Percentiles rank a stretch among this genome's conserved stretches.
Conservation (phyloP, 2,329 filamentous ascomycete genomes). For the Neoascochyta sp. region DNA sequence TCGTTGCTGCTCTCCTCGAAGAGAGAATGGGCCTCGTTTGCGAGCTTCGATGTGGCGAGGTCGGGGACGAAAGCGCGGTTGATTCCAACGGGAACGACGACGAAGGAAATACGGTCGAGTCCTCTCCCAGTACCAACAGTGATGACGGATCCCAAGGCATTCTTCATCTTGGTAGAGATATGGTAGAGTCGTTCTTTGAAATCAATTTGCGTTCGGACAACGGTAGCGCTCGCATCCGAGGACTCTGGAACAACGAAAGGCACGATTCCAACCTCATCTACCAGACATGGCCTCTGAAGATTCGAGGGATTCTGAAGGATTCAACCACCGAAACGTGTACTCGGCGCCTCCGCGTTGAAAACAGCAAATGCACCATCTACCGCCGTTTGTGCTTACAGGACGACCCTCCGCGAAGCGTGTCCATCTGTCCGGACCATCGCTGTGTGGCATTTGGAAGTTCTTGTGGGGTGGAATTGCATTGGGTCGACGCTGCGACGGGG, state of each 20-base stretch:
- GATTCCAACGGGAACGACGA: conserved; percentile 13
- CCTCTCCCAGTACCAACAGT: too few relatives aligned
- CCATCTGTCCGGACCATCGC: conserved; percentile 61
- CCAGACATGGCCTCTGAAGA: conserved; percentile 27
- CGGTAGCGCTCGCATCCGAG: conserved; percentile 19
- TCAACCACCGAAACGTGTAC: too few relatives aligned
- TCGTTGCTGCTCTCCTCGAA: conserved; percentile 58
- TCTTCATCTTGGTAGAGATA: too few relatives aligned
- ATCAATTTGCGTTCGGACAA: conserved; percentile 26
- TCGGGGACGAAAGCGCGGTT: conserved; percentile 3
- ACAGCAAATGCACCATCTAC: conserved; percentile 41
- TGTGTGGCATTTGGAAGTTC: conserved; percentile 65
- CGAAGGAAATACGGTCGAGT: conserved; percentile 10
- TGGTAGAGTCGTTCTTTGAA: conserved; percentile 20
- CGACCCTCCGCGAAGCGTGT: conserved; percentile 62
- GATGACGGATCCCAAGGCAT: too few relatives aligned
- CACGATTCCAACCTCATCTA: conserved; percentile 29
- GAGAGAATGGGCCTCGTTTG: conserved; percentile 60
- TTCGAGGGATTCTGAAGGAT: conserved; percentile 10
- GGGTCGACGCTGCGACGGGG: conserved; percentile 49
- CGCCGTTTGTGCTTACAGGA: conserved; percentile 57
- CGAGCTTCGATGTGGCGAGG: conserved; percentile 41
- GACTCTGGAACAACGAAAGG: too few relatives aligned
- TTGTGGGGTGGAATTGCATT: conserved; percentile 61
- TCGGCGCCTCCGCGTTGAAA: conserved; percentile 33